Percentiles rank a stretch among this genome's conserved stretches.
Conservation (phyloP, 2,329 filamentous ascomycete species). For the Penicillium frequentans region DNA sequence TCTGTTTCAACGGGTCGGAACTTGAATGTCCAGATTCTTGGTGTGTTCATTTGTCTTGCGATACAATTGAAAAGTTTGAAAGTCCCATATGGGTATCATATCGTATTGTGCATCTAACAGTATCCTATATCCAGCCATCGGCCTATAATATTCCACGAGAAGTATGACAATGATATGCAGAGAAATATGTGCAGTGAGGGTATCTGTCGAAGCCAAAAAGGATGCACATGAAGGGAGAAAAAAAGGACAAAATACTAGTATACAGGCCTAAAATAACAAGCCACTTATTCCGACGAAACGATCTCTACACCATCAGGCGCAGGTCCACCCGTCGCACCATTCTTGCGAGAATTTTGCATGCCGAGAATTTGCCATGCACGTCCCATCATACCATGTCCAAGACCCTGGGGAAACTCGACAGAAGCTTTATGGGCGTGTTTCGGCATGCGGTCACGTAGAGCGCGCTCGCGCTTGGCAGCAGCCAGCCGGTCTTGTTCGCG, state of each 20-base stretch:
- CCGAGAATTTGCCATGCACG: slow-evolving; percentile 42
- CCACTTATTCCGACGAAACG: slow-evolving; percentile 13
- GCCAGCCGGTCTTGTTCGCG: slow-evolving; percentile 38
- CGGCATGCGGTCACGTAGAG: slow-evolving; percentile 28
- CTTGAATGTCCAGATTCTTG: too few relatives aligned
- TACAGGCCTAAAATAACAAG: not conserved
- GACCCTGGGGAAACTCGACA: slow-evolving; percentile 32
- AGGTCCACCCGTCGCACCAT: slow-evolving; percentile 11
- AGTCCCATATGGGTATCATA: not conserved
- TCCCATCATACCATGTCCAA: slow-evolving; percentile 43
- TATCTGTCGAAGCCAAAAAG: slow-evolving; percentile 12
- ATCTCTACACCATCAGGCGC: slow-evolving; percentile 19
- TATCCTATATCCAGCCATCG: not conserved
- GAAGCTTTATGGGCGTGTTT: slow-evolving; percentile 30
- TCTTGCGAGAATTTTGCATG: slow-evolving; percentile 37
- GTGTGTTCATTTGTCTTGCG: too few relatives aligned
- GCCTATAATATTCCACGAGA: not conserved
- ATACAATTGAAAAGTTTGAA: not conserved
- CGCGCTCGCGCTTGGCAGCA: slow-evolving; percentile 34
- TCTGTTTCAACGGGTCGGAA: too few relatives aligned
- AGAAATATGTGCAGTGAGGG: slow-evolving; percentile 15
- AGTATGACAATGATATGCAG: slow-evolving; percentile 2
- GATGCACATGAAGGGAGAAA: slow-evolving; percentile 5
- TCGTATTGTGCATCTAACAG: not conserved
- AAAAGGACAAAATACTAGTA: slow-evolving; percentile 3